A percentile compares a stretch with the other conserved stretches of the same genome.
Conservation (phyloP, 768 basidiomycete genomes). For the Kwoniella newhampshirensis region DNA sequence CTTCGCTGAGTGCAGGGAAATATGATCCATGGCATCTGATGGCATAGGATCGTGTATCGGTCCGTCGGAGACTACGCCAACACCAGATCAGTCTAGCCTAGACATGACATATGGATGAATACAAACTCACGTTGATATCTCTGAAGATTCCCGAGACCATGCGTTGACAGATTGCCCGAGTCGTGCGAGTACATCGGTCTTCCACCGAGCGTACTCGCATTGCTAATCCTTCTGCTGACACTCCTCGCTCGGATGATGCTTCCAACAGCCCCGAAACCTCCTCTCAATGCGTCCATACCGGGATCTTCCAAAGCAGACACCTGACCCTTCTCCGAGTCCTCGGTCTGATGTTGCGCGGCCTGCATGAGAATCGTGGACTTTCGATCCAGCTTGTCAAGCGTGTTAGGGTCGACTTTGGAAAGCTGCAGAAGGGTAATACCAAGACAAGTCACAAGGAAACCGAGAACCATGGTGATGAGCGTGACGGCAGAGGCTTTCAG, state of each 20-base stretch:
- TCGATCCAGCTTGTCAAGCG: slow-evolving; percentile 72
- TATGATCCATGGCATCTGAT: slow-evolving; percentile 50
- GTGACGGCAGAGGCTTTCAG: slow-evolving; percentile 71
- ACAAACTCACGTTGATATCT: slow-evolving; percentile 64
- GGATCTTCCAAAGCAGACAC: slow-evolving; percentile 74
- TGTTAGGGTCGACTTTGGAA: slow-evolving; percentile 70
- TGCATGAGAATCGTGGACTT: slow-evolving; percentile 85
- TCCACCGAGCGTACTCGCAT: slow-evolving; percentile 30
- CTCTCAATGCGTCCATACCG: slow-evolving; percentile 85
- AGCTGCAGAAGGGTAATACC: slow-evolving; percentile 92
- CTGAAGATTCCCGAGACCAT: slow-evolving; percentile 60
- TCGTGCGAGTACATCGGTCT: slow-evolving; percentile 36
- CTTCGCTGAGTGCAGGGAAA: slow-evolving; percentile 44
- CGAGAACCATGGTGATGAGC: slow-evolving; percentile 87
- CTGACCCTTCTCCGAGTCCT: slow-evolving; percentile 70
- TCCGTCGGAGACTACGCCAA: slow-evolving; percentile 64
- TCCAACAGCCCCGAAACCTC: slow-evolving; percentile 86
- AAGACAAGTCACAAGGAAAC: slow-evolving; percentile 68
- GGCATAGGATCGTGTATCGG: slow-evolving; percentile 69
- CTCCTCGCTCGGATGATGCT: slow-evolving; percentile 67
- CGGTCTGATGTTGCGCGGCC: slow-evolving; percentile 73
- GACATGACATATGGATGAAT: not conserved
- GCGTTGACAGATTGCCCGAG: slow-evolving; percentile 48
- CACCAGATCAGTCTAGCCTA: not conserved
- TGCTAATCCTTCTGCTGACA: slow-evolving; percentile 37